Percentiles rank a stretch among this genome's conserved stretches.
These are phyloP conservation scores for Lycium ferocissimum DNA, from an alignment of 257 asterid species.

Conservation along the genomic window DNA sequence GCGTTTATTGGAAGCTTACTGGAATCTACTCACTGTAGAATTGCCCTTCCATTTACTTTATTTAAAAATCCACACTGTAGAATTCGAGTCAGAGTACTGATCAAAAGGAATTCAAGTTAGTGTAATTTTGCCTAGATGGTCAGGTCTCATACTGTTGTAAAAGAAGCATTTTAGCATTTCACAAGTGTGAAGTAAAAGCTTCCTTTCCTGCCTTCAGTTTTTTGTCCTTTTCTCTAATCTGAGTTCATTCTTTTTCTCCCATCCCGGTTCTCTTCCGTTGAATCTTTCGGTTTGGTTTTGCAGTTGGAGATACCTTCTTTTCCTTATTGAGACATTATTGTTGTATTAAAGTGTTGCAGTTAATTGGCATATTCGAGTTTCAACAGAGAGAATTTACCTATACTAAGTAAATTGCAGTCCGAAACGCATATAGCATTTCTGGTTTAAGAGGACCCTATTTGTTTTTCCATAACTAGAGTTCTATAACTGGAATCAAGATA, in stretches of 20 bases:
- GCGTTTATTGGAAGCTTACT: neutral
- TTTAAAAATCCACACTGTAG: constrained; percentile 8
- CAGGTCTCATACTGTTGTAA: neutral
- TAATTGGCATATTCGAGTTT: neutral
- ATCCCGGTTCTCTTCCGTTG: neutral
- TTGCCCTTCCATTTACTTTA: constrained; percentile 13
- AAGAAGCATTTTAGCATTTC: constrained; percentile 16
- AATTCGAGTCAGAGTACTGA: constrained; percentile 10
- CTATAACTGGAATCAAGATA: neutral
- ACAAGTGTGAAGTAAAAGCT: neutral
- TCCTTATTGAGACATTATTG: neutral
- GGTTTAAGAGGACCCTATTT: neutral
- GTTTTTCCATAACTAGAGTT: neutral
- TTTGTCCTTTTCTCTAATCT: neutral
- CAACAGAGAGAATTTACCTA: neutral
- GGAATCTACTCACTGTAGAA: constrained; percentile 14
- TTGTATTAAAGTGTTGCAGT: neutral
- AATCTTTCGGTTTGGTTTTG: neutral
- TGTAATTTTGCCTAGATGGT: constrained; percentile 26
- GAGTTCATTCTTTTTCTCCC: neutral
- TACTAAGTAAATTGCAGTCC: constrained; percentile 15
- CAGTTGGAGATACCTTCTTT: neutral
- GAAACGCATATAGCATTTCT: neutral
- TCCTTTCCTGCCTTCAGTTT: neutral
- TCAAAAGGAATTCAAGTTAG: constrained; percentile 14